Evolutionary conservation across 306 rosid genomes (phyloP).

Genomic region (Prunus padus): DNA sequence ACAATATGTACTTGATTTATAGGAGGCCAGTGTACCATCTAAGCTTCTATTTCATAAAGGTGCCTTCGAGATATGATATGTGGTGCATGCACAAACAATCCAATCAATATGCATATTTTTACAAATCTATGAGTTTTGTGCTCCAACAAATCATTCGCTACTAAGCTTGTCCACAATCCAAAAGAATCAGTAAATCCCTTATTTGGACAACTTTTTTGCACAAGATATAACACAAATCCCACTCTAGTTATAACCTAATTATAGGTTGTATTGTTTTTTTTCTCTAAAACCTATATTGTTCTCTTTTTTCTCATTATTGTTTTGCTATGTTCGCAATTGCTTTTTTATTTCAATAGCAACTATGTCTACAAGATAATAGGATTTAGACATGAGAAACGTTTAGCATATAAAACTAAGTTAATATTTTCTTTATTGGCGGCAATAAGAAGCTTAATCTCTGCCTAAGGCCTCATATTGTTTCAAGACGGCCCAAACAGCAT

Average conservation of each 20-base stretch:
- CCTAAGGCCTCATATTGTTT: neutral
- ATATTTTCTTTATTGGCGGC: neutral
- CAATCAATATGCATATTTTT: neutral
- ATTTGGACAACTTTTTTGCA: neutral
- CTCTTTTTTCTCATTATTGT: neutral
- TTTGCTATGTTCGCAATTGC: neutral
- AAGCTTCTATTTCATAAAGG: neutral
- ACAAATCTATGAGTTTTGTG: neutral
- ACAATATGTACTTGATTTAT: neutral
- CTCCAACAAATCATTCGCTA: neutral
- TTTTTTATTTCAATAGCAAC: neutral
- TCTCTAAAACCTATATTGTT: neutral
- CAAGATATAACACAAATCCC: neutral
- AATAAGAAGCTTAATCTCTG: neutral
- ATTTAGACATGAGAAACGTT: neutral
- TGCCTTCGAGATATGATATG: neutral
- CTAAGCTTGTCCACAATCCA: neutral
- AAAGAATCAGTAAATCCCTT: conserved; percentile 1
- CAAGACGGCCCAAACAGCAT: neutral
- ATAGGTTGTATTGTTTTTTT: neutral
- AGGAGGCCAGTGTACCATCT: neutral
- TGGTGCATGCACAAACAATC: neutral
- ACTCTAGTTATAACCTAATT: neutral
- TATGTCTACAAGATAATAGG: neutral
- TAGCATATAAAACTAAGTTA: neutral